phyloP scores from a whole-genome alignment of 179 eudicot species.

The Dionaea muscipula region DNA sequence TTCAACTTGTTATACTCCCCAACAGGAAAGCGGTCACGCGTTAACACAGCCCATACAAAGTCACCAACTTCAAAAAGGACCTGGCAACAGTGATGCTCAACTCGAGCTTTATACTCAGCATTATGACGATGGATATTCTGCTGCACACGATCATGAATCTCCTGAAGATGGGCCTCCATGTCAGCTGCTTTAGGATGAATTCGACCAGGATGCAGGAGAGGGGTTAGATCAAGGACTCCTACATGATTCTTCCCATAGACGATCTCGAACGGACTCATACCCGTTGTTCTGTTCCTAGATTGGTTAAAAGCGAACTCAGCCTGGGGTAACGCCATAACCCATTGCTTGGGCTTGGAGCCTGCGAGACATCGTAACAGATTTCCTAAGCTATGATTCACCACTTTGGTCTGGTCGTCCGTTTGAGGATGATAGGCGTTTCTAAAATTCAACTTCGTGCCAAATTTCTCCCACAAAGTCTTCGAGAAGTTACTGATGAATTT shows the following conservation, averaged over 20 bases:
- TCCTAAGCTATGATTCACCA: conserved; percentile 1
- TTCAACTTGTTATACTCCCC: not conserved
- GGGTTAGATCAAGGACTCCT: not conserved
- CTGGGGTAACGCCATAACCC: not conserved
- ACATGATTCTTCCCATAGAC: not conserved
- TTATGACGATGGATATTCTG: no score
- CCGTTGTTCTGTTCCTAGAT: not conserved
- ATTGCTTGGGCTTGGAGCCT: not conserved
- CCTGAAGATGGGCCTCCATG: not conserved
- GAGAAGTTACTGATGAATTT: conserved; percentile 3
- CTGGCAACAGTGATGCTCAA: no score
- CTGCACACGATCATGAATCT: not conserved
- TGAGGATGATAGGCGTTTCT: not conserved
- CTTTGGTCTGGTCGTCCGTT: conserved; percentile 8
- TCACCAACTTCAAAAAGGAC: no score
- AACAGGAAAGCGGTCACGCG: no score
- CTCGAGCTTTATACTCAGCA: no score
- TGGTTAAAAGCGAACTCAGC: conserved; percentile 7
- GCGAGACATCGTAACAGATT: not conserved
- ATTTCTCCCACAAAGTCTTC: not conserved
- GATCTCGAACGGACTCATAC: not conserved
- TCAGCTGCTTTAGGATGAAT: not conserved
- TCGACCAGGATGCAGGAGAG: not conserved
- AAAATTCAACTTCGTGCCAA: conserved; percentile 6
- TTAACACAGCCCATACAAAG: no score